Evolutionary conservation across 2,329 filamentous ascomycete species (phyloP).

Genomic region (Botrytis elliptica): DNA sequence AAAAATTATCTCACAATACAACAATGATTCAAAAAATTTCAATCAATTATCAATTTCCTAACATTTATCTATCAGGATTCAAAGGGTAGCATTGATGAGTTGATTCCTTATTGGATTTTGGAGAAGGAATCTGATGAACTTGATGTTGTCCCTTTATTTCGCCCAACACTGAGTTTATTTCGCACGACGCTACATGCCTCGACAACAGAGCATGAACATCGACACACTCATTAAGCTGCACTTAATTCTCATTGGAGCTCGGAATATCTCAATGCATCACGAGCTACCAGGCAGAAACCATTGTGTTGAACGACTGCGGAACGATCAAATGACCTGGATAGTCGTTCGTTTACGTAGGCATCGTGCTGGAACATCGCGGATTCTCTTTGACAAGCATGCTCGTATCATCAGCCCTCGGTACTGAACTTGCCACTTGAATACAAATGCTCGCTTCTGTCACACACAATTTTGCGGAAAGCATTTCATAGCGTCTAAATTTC

Average conservation of each 20-base stretch:
- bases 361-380: not conserved
- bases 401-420: not conserved
- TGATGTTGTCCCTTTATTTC: not conserved
- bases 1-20: not conserved
- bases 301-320: not conserved
- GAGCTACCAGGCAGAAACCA: not conserved
- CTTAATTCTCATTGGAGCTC: not conserved
- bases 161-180: not conserved
- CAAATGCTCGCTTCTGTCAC: not conserved
- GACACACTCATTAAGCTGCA: not conserved
- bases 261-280: not conserved
- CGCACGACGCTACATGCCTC: not conserved
- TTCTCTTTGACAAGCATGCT: not conserved
- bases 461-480: not conserved
- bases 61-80: not conserved
- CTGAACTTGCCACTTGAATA: not conserved
- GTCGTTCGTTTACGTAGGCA: not conserved
- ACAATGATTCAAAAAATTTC: not conserved
- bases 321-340: too few species aligned
- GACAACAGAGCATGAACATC: not conserved
- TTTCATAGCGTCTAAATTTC: not conserved
- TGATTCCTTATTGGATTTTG: not conserved
- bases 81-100: not conserved
- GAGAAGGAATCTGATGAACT: not conserved
- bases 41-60: not conserved